phyloP scores from a whole-genome alignment of 148 eudicot genomes.

The Polygonum maritimum region DNA sequence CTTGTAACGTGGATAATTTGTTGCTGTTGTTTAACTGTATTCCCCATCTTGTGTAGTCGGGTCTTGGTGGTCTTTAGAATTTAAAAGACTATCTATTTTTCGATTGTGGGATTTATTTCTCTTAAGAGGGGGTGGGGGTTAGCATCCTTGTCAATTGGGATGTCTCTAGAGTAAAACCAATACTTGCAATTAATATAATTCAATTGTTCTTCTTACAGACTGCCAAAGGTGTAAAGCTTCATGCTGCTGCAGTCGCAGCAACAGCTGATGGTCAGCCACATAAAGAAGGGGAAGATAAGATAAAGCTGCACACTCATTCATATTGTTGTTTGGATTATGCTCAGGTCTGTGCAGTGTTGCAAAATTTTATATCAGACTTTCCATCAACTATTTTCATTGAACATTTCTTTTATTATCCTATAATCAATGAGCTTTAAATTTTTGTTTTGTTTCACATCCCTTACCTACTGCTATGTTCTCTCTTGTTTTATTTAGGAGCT shows the following conservation, averaged over 20 bases:
- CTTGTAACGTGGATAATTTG: neutral
- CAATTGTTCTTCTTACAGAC: slow-evolving; percentile 35
- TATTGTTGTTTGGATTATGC: slow-evolving; percentile 96
- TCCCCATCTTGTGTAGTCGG: neutral
- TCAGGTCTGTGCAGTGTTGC: slow-evolving; percentile 18
- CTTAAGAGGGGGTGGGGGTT: neutral
- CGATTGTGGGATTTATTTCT: too few species aligned
- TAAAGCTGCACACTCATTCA: slow-evolving; percentile 82
- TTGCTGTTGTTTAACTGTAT: neutral
- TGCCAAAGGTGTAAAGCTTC: slow-evolving; percentile 77
- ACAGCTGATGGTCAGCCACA: slow-evolving; percentile 43
- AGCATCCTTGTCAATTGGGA: neutral
- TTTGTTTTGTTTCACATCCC: neutral
- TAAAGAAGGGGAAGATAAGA: slow-evolving; percentile 81
- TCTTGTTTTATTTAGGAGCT: neutral
- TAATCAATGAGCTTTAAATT: neutral
- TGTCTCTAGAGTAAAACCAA: neutral
- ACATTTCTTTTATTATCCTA: neutral
- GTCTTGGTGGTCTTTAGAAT: neutral
- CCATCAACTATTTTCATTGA: neutral
- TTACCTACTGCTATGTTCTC: neutral
- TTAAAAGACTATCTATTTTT: too few species aligned
- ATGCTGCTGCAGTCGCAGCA: slow-evolving; percentile 89
- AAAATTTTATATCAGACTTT: neutral
- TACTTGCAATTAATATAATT: neutral